Percentiles rank a stretch among this genome's conserved stretches.
These are phyloP conservation scores for Diaporthe nobilis DNA, from an alignment of 2,329 filamentous ascomycete genomes.

Conservation along the genomic window DNA sequence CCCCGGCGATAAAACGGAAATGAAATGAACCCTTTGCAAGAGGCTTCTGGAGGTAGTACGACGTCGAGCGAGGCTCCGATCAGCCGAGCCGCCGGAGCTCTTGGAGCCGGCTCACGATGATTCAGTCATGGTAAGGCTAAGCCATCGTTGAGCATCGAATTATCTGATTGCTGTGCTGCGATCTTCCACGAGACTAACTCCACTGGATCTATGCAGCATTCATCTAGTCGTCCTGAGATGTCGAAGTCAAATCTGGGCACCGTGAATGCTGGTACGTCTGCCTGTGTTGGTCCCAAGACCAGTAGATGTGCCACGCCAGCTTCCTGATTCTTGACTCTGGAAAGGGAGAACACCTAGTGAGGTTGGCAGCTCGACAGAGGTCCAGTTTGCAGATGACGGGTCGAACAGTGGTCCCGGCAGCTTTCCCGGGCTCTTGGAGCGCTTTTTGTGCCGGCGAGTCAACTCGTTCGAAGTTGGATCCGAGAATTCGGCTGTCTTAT, in stretches of 20 bases:
- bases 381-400: background rate
- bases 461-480: background rate
- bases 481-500: background rate
- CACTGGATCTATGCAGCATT: background rate
- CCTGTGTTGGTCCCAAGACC: background rate
- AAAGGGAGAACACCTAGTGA: background rate
- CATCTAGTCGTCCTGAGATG: background rate
- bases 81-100: background rate
- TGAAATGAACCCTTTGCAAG: no score
- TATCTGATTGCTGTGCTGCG: background rate
- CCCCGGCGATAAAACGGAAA: background rate
- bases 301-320: background rate
- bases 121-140: background rate
- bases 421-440: background rate
- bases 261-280: background rate
- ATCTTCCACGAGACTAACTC: background rate
- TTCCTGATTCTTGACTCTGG: background rate
- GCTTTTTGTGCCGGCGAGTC: background rate
- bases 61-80: background rate
- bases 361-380: background rate
- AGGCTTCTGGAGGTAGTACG: no score
- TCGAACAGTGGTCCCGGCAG: background rate
- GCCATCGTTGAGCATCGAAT: background rate
- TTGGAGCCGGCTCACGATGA: background rate
- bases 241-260: background rate